These are phyloP conservation scores for Candida parachauliodes DNA, from an alignment of 805 yeast species.

Conservation along the genomic window DNA sequence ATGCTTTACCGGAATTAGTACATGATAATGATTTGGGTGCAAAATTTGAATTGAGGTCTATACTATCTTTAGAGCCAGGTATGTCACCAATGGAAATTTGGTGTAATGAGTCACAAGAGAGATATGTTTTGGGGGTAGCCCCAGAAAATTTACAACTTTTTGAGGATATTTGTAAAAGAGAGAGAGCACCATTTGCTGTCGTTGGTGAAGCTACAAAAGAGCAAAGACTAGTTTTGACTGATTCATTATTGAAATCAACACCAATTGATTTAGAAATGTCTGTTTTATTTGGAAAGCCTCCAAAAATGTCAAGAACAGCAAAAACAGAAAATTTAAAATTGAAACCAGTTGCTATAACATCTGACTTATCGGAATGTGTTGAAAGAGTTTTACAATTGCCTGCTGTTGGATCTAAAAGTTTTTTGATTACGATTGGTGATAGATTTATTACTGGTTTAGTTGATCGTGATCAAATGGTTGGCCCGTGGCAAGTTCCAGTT, in stretches of 20 bases:
- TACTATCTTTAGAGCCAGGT: slow-evolving; percentile 89
- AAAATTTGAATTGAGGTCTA: slow-evolving; percentile 82
- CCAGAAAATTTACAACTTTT: slow-evolving; percentile 71
- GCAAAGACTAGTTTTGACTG: slow-evolving; percentile 76
- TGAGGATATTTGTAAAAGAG: slow-evolving; percentile 82
- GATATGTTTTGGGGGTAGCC: slow-evolving; percentile 91
- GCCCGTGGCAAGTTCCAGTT: slow-evolving; percentile 99
- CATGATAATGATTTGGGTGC: slow-evolving; percentile 98
- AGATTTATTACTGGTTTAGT: slow-evolving; percentile 95
- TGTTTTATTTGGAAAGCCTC: slow-evolving; percentile 93
- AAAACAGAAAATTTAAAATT: slow-evolving; percentile 56
- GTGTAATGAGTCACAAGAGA: slow-evolving; percentile 99
- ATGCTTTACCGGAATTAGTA: slow-evolving; percentile 95
- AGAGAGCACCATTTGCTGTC: slow-evolving; percentile 93
- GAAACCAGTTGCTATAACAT: slow-evolving; percentile 32
- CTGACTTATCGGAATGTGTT: slow-evolving; percentile 57
- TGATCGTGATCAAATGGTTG: slow-evolving; percentile 97
- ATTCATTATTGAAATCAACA: slow-evolving; percentile 68
- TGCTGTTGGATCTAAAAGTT: slow-evolving; percentile 90
- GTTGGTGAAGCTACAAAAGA: slow-evolving; percentile 93
- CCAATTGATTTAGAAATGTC: slow-evolving; percentile 97
- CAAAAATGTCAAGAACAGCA: slow-evolving; percentile 83
- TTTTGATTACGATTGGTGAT: slow-evolving; percentile 96
- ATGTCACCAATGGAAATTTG: slow-evolving; percentile 99
- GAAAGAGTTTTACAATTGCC: slow-evolving; percentile 84